phyloP scores from a whole-genome alignment of 164 flowering plant species.

The Tetracentron sinense region DNA sequence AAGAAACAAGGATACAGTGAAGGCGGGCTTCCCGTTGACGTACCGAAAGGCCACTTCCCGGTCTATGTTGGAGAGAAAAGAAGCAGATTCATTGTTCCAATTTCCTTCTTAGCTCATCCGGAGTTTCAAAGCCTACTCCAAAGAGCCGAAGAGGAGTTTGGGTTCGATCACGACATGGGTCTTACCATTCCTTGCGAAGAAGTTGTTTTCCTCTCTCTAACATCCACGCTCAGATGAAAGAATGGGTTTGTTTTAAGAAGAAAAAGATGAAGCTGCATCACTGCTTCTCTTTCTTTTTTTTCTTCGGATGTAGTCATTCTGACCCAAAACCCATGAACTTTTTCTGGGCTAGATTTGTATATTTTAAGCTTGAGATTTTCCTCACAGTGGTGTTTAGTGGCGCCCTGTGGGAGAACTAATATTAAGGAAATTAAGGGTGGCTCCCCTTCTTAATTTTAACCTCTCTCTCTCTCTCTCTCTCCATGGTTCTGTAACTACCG shows the following conservation, averaged over 20 bases:
- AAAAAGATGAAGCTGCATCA: constrained; percentile 35
- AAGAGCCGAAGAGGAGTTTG: constrained; percentile 74
- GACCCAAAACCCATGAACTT: constrained; percentile 21
- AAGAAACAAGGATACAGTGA: constrained; percentile 44
- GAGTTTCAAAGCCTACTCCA: constrained; percentile 61
- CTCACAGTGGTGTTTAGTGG: constrained; percentile 39
- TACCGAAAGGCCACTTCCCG: constrained; percentile 76
- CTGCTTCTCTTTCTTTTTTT: constrained; percentile 28
- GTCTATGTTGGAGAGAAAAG: constrained; percentile 72
- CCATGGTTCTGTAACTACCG: background rate
- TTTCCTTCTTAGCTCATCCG: constrained; percentile 53
- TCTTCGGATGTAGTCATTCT: no score
- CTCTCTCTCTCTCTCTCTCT: no score
- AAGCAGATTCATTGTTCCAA: constrained; percentile 63
- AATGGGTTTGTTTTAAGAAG: constrained; percentile 12
- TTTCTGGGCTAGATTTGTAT: constrained; percentile 30
- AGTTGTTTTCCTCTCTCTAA: constrained; percentile 52
- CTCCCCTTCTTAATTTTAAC: background rate
- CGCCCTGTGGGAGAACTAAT: constrained; percentile 44
- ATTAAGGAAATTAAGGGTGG: constrained; percentile 1
- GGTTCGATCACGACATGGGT: constrained; percentile 76
- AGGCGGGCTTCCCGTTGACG: constrained; percentile 55
- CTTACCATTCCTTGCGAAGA: constrained; percentile 77
- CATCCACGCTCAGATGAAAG: constrained; percentile 45
- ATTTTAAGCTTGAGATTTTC: constrained; percentile 30